Percentiles rank a stretch among this genome's conserved stretches.
Evolutionary conservation across 208 protist genomes (phyloP).

Genomic region (Trypanosoma mega): DNA sequence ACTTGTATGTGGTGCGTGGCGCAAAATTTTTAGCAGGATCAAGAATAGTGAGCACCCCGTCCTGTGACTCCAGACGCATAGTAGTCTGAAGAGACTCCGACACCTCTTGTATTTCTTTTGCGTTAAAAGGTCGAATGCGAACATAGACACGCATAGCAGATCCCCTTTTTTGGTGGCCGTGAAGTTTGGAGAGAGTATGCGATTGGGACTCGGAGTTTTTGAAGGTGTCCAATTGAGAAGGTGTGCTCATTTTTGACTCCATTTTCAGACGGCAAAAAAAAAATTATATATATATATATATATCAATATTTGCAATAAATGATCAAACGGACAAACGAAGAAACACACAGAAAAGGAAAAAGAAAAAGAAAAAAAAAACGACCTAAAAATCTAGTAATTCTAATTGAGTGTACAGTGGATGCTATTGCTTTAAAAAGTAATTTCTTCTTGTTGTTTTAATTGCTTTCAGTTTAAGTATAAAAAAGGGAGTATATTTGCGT

Average conservation of each 20-base stretch:
- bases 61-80: slow-evolving; percentile 44
- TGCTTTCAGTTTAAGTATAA: too few relatives aligned
- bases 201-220: too few relatives aligned
- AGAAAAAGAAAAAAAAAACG: slow-evolving; percentile 2
- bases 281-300: too few relatives aligned
- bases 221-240: too few relatives aligned
- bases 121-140: slow-evolving; percentile 70
- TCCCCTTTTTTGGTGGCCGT: too few relatives aligned
- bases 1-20: slow-evolving; percentile 20
- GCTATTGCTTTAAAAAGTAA: too few relatives aligned
- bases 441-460: too few relatives aligned
- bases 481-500: too few relatives aligned
- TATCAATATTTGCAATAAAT: too few relatives aligned
- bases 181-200: too few relatives aligned
- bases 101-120: slow-evolving; percentile 48
- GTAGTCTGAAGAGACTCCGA: slow-evolving; percentile 36
- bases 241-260: not conserved
- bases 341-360: not conserved
- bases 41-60: slow-evolving; percentile 21
- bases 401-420: too few relatives aligned
- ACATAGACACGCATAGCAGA: slow-evolving; percentile 51
- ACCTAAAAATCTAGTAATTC: too few relatives aligned
- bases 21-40: slow-evolving; percentile 22
- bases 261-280: not conserved
- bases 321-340: not conserved